Conservation (phyloP, 2,329 filamentous ascomycete genomes). For the Davidsoniella eucalypti region DNA sequence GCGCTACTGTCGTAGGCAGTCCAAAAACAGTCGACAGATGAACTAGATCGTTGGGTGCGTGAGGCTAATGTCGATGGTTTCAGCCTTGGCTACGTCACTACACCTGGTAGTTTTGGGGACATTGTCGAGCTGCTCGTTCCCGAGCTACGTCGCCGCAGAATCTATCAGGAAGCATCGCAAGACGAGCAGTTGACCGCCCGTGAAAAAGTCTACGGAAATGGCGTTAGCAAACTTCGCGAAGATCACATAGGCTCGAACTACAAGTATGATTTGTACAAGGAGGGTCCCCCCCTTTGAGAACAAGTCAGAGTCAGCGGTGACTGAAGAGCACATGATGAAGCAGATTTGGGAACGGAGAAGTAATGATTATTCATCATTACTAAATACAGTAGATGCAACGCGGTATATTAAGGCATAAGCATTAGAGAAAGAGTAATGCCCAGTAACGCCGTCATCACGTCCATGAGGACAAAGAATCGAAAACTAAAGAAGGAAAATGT, state of each 20-base stretch:
- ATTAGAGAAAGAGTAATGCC: no score
- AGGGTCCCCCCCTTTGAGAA: conserved; percentile 22
- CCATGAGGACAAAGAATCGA: no score
- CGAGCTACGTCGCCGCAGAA: conserved; percentile 17
- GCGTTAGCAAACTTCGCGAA: conserved; percentile 36
- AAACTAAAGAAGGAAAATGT: no score
- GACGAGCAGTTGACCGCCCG: conserved; percentile 31
- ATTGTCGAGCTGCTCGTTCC: conserved; percentile 20
- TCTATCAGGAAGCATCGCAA: conserved; percentile 19
- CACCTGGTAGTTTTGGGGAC: conserved; percentile 23
- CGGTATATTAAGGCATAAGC: no score
- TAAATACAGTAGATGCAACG: no score
- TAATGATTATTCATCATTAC: no score
- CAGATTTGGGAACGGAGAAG: no score
- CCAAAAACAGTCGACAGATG: conserved; percentile 27
- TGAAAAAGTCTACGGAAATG: conserved; percentile 46
- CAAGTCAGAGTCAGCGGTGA: no score
- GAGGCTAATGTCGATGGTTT: conserved; percentile 28
- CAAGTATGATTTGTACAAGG: conserved; percentile 45
- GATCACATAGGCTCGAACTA: conserved; percentile 44
- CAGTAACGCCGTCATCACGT: no score
- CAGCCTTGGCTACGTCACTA: conserved; percentile 27
- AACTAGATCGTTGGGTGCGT: conserved; percentile 27
- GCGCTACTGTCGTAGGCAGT: conserved; percentile 22
- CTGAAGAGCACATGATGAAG: no score